phyloP scores from a whole-genome alignment of 176 grass and related monocot species.

The Elaeis guineensis region DNA sequence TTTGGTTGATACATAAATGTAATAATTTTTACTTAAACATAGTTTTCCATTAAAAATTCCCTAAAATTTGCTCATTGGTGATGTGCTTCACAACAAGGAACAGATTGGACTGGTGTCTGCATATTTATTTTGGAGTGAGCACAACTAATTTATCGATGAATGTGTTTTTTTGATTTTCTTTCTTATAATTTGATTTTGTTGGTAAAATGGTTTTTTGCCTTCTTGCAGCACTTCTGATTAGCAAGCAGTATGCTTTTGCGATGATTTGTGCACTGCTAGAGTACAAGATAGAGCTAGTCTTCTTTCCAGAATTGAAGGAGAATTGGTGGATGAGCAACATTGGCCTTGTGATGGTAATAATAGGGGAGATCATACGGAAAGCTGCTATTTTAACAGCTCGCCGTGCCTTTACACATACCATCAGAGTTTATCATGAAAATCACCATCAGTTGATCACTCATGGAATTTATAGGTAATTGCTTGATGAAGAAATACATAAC shows the following conservation, averaged over 20 bases:
- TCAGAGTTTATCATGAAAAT: slow-evolving; percentile 58
- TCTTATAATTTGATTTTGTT: too few species aligned
- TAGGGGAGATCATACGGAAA: slow-evolving; percentile 86
- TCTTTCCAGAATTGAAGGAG: slow-evolving; percentile 69
- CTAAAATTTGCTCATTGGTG: too few species aligned
- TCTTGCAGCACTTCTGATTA: slow-evolving; percentile 83
- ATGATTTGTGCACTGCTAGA: slow-evolving; percentile 81
- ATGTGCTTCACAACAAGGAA: too few species aligned
- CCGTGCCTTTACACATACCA: slow-evolving; percentile 63
- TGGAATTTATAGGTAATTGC: slow-evolving; percentile 75
- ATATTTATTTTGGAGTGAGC: too few species aligned
- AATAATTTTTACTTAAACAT: slow-evolving; percentile 12
- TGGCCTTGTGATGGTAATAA: slow-evolving; percentile 72
- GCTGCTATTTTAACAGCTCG: slow-evolving; percentile 73
- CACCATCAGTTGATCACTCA: slow-evolving; percentile 75
- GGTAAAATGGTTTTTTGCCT: too few species aligned
- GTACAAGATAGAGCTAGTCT: slow-evolving; percentile 57
- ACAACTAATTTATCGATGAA: too few species aligned
- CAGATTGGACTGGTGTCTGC: too few species aligned
- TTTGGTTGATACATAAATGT: slow-evolving; percentile 11
- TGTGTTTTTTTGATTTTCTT: too few species aligned
- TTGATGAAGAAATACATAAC: not conserved
- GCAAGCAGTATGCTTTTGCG: slow-evolving; percentile 76
- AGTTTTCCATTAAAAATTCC: too few species aligned
- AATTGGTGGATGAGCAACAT: slow-evolving; percentile 58